These are phyloP conservation scores for Pelomyxa schiedti DNA, from an alignment of 78 protist species.

Conservation along the genomic window DNA sequence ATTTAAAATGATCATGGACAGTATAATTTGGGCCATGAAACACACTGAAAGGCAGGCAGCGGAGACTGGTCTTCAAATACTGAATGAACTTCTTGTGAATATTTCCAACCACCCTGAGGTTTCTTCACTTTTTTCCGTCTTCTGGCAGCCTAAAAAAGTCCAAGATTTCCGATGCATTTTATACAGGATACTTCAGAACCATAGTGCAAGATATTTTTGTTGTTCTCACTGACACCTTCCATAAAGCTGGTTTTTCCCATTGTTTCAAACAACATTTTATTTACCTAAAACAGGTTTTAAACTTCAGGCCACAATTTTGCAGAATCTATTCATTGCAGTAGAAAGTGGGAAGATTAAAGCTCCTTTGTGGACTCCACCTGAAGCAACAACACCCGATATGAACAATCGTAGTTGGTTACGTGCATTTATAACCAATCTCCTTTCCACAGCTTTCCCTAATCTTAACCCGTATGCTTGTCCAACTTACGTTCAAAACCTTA, in stretches of 20 bases:
- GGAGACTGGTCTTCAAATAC: slow-evolving; percentile 66
- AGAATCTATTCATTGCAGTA: slow-evolving; percentile 28
- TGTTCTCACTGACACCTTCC: slow-evolving; percentile 54
- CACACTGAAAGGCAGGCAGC: slow-evolving; percentile 78
- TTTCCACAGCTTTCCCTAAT: slow-evolving; percentile 32
- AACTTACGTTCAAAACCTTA: slow-evolving; percentile 5
- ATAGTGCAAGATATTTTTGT: slow-evolving; percentile 29
- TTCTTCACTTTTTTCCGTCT: too few relatives aligned
- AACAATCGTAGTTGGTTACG: slow-evolving; percentile 16
- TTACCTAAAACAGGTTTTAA: slow-evolving; percentile 15
- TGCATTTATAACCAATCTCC: neutral
- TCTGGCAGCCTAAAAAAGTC: too few relatives aligned
- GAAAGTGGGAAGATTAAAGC: slow-evolving; percentile 38
- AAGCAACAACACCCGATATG: neutral
- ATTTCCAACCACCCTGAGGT: too few relatives aligned
- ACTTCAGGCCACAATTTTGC: slow-evolving; percentile 31
- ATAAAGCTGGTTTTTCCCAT: slow-evolving; percentile 20
- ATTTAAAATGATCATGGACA: slow-evolving; percentile 70
- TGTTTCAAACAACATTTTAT: neutral
- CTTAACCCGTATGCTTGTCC: slow-evolving; percentile 19
- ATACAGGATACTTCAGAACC: slow-evolving; percentile 20
- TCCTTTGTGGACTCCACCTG: slow-evolving; percentile 11
- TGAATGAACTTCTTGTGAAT: slow-evolving; percentile 41
- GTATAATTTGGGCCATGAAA: slow-evolving; percentile 86
- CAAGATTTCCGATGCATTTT: slow-evolving; percentile 34